Percentiles rank a stretch among this genome's conserved stretches.
phyloP scores from a whole-genome alignment of 2,329 filamentous ascomycete genomes.

The Fusarium odoratissimum region DNA sequence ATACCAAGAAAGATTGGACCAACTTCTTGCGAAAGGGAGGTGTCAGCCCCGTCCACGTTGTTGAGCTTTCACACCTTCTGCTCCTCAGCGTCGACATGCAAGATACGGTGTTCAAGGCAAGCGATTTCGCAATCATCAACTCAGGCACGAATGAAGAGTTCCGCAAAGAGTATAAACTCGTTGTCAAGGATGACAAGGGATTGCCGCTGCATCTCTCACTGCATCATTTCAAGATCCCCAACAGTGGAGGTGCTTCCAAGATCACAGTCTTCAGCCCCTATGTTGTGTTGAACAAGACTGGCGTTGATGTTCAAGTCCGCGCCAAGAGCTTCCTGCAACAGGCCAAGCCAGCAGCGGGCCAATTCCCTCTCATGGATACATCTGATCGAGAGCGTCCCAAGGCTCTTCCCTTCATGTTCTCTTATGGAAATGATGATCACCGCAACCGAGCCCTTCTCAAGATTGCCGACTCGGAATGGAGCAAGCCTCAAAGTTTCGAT shows the following conservation, averaged over 20 bases:
- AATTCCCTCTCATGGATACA: slow-evolving; percentile 68
- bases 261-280: slow-evolving; percentile 96
- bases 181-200: slow-evolving; percentile 86
- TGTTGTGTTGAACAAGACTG: slow-evolving; percentile 94
- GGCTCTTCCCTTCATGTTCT: slow-evolving; percentile 94
- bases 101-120: slow-evolving; percentile 92
- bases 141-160: slow-evolving; percentile 89
- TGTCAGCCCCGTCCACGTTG: slow-evolving; percentile 95
- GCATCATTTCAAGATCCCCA: slow-evolving; percentile 89
- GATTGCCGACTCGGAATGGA: slow-evolving; percentile 92
- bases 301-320: slow-evolving; percentile 85
- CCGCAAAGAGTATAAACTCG: slow-evolving; percentile 80
- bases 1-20: slow-evolving; percentile 98
- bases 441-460: slow-evolving; percentile 91
- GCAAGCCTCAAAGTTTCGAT: slow-evolving; percentile 97
- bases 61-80: slow-evolving; percentile 92
- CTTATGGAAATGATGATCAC: slow-evolving; percentile 87
- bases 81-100: slow-evolving; percentile 96
- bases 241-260: slow-evolving; percentile 95
- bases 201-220: slow-evolving; percentile 83
- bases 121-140: slow-evolving; percentile 98
- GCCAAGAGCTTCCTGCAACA: slow-evolving; percentile 90
- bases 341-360: slow-evolving; percentile 84
- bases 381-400: slow-evolving; percentile 71
- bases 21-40: slow-evolving; percentile 98